Evolutionary conservation across 1,139 yeast genomes (phyloP), one percentile per base, ranked within the genome.

Genomic region (Arxiozyma heterogenica): DNA sequence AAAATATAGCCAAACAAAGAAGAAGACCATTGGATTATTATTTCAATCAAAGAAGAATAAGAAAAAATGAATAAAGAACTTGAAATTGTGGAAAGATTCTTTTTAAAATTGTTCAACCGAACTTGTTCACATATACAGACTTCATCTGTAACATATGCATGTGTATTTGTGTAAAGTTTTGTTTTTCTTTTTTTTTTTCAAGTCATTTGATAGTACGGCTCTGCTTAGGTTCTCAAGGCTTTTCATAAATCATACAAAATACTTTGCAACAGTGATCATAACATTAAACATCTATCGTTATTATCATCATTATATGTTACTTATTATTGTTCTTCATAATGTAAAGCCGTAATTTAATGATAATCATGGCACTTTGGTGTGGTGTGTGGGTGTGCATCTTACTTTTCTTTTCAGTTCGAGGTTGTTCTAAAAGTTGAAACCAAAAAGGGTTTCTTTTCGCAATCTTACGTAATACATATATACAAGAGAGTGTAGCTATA

Each of bases 11-110:
- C 59, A 55, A 50, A 53, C 61, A 18, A 38, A 56, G n/a, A 62
- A 62, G 43, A 60, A 61, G 49, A 47, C 60, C 1, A 53, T 60
- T 27, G 61, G 60, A 1, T 47, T 64, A 23, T 53, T 65, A 21
- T 59, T 65, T 22, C 49, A 55, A 27, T 53, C 57, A 15, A 60
- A 57, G 49, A 59, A 57, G 53, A 54, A 53, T 41, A 58, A 55
- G 51, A 59, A 57, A 51, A 52, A 51, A 43, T 53, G 49, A 44
- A 20, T 44, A 21, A 22, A 17, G 4, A 11, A 21, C 15, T 17
- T 21, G 34, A 11, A 3, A n/a, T 25, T n/a, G 17, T 7, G 12
- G 15, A n/a, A n/a, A 44, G 17, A n/a, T 5, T 44, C 11, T 7
- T 4, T 15, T 27, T 8, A 11, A 41, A 41, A 41, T 25, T 11